A percentile compares a stretch with the other conserved stretches of the same genome.
Conservation (phyloP, 2,329 filamentous ascomycete genomes). For the Leptographium wingfieldii region DNA sequence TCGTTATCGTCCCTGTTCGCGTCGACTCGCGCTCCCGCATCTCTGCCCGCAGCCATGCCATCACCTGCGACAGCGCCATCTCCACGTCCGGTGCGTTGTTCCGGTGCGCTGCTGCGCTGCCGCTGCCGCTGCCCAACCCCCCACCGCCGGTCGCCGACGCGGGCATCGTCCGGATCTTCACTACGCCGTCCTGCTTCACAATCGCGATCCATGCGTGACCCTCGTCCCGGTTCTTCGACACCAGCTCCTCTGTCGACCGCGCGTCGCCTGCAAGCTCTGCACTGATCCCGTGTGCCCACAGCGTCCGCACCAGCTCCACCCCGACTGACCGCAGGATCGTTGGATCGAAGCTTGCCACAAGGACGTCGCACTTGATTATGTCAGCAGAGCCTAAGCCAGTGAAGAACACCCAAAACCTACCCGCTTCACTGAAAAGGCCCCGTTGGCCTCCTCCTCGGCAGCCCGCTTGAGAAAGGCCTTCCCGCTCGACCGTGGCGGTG, state of each 20-base stretch:
- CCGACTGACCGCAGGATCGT: conserved; percentile 63
- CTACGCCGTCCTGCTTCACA: conserved; percentile 59
- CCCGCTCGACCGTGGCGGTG: conserved; percentile 33
- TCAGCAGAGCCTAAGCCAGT: too few species aligned
- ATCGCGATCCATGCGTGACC: conserved; percentile 79
- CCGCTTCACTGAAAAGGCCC: conserved; percentile 48
- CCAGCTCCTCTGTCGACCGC: conserved; percentile 65
- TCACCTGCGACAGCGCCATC: conserved; percentile 56
- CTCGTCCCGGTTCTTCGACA: conserved; percentile 64
- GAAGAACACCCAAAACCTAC: conserved; percentile 29
- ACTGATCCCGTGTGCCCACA: conserved; percentile 77
- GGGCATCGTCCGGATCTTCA: conserved; percentile 69
- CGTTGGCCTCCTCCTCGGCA: conserved; percentile 42
- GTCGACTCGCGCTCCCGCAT: conserved; percentile 49
- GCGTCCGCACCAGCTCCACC: conserved; percentile 60
- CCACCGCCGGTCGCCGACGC: not conserved
- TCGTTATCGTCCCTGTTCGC: conserved; percentile 6
- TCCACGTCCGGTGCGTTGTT: conserved; percentile 42
- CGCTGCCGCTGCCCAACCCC: not conserved
- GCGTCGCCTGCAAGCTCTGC: conserved; percentile 78
- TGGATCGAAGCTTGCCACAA: conserved; percentile 79
- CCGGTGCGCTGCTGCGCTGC: not conserved
- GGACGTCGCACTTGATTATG: conserved; percentile 59
- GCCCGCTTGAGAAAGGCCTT: conserved; percentile 53
- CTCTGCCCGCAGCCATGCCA: conserved; percentile 71